Conservation (phyloP, 163 green algal species). For the Prototheca cutis region DNA sequence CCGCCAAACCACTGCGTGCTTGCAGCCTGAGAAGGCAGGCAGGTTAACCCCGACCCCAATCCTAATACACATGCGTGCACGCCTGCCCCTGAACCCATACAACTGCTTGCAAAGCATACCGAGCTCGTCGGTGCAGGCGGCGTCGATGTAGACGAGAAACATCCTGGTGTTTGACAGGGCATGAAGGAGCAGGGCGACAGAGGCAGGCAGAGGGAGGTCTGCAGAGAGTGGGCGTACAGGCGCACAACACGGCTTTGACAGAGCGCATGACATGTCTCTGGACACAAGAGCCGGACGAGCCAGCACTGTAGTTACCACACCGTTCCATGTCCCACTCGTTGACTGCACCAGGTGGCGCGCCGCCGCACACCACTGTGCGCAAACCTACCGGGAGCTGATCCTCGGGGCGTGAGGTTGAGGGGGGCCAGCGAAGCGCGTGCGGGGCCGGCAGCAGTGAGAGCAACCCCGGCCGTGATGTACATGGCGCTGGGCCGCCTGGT, state of each 20-base stretch:
- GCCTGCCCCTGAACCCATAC: background rate
- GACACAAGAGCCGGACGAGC: no score
- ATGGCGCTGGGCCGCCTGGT: conserved; percentile 41
- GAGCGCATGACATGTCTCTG: no score
- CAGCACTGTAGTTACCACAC: no score
- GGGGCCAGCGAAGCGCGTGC: background rate
- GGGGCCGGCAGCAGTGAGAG: background rate
- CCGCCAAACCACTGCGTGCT: no score
- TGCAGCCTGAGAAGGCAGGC: no score
- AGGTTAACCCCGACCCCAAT: no score
- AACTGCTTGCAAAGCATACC: background rate
- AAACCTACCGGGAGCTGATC: no score
- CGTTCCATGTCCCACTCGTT: no score
- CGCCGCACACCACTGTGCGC: no score
- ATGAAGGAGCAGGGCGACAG: background rate
- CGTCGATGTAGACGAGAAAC: conserved; percentile 22
- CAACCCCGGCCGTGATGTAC: conserved; percentile 28
- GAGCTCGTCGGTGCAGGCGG: background rate
- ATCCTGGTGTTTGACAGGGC: conserved; percentile 3
- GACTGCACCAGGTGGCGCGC: no score
- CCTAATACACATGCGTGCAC: no score
- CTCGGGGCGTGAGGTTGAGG: background rate
- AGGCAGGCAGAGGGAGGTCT: background rate
- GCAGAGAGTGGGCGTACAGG: background rate
- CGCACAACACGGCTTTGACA: no score